A percentile compares a stretch with the other conserved stretches of the same genome.
Evolutionary conservation across 2,329 filamentous ascomycete genomes (phyloP).

Genomic region (Colletotrichum navitas): DNA sequence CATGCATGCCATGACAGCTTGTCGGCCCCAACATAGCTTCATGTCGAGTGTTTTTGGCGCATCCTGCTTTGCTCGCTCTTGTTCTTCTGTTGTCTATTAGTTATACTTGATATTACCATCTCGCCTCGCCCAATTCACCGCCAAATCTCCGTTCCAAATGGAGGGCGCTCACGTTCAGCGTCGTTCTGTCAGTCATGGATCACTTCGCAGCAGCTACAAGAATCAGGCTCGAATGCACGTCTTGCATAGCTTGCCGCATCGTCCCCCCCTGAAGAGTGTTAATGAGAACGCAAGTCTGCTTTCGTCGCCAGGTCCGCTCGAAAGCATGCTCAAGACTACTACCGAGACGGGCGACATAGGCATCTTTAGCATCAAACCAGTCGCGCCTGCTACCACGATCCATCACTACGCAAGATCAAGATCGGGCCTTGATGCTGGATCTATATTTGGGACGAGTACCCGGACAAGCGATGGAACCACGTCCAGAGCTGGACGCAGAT

Average conservation of each 20-base stretch:
- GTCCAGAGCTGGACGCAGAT: constrained; percentile 57
- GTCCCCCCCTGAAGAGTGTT: constrained; percentile 60
- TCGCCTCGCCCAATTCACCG: neutral
- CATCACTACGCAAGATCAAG: constrained; percentile 48
- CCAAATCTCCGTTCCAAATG: constrained; percentile 45
- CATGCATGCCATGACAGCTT: constrained; percentile 22
- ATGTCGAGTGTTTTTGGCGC: constrained; percentile 11
- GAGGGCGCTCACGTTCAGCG: constrained; percentile 47
- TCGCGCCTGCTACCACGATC: constrained; percentile 51
- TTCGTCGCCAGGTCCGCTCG: constrained; percentile 66
- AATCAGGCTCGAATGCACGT: constrained; percentile 46
- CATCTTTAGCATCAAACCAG: constrained; percentile 66
- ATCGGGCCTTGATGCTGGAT: constrained; percentile 48
- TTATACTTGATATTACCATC: constrained; percentile 35
- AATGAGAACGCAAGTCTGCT: constrained; percentile 59
- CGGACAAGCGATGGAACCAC: constrained; percentile 50
- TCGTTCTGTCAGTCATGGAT: constrained; percentile 57
- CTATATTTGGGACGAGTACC: constrained; percentile 48
- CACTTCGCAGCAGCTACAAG: constrained; percentile 52
- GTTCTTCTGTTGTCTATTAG: constrained; percentile 20
- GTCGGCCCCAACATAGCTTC: constrained; percentile 33
- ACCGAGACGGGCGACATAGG: constrained; percentile 76
- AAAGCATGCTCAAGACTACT: constrained; percentile 75
- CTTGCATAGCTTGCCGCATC: constrained; percentile 45
- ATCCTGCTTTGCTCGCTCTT: neutral